Evolutionary conservation across 371 early-diverging fungal genomes (phyloP).

Genomic region (Mortierella sp.): DNA sequence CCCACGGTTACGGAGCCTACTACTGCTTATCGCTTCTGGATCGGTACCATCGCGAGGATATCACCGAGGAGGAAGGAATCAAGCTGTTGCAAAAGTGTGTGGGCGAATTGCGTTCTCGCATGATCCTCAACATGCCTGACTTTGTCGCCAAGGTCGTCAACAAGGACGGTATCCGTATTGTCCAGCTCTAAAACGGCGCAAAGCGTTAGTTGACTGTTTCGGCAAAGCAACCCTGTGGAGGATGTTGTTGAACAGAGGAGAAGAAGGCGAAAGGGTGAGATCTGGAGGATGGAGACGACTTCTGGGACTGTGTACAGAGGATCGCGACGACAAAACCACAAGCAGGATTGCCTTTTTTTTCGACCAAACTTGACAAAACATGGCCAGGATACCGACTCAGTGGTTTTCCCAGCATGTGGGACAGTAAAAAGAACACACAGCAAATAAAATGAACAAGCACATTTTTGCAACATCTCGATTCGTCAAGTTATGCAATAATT

Average conservation of each 20-base stretch:
- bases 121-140: conserved; percentile 88
- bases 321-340: not conserved
- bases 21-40: conserved; percentile 95
- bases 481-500: not conserved
- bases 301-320: not conserved
- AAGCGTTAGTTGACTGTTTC: too few species aligned
- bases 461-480: not conserved
- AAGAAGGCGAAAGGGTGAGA: not conserved
- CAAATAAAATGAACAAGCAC: not conserved
- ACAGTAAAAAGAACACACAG: not conserved
- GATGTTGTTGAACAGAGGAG: not conserved
- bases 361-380: not conserved
- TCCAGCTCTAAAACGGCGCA: conserved; percentile 33
- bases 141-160: conserved; percentile 90
- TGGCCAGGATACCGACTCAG: not conserved
- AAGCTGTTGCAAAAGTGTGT: conserved; percentile 88
- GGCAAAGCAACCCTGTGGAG: too few species aligned
- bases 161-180: conserved; percentile 83
- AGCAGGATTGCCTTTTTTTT: not conserved
- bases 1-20: conserved; percentile 95
- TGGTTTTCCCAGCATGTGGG: too few species aligned
- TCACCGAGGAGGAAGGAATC: conserved; percentile 89
- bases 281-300: not conserved
- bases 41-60: conserved; percentile 89
- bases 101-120: conserved; percentile 88